Evolutionary conservation across 495 filamentous ascomycete genomes (phyloP), one percentile per base, ranked within the genome.

Genomic region (Bathelium albidoporum): DNA sequence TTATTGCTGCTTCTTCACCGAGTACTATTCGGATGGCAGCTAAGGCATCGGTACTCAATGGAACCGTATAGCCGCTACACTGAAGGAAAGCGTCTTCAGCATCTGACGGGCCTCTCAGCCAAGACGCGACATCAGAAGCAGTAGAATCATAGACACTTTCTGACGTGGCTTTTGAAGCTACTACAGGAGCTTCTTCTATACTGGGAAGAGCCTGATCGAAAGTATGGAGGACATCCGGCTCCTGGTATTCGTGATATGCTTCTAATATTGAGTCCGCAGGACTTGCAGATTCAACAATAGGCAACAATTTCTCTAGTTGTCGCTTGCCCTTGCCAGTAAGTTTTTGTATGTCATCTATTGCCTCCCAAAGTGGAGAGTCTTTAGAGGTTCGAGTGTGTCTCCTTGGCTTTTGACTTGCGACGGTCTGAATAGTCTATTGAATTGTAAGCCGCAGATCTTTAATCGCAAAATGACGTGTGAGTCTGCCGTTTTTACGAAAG

Each of bases 71-170:
- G 18, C 44, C 44, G 44, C 20, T 49, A 49, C 44, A n/a, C 44
- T 49, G 44, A 49, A 49, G 44, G 20, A 49, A 49, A 49, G 44
- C 20, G 44, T 49, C 20, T 49, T 49, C 44, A 49, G 44, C 44
- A 22, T 49, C 44, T 49, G 44, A 49, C 44, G 12, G 44, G 44
- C 44, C 18, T 2, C 18, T 22, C 44, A 49, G 20, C 44, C 44
- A 49, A 20, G 44, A 20, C 11, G 44, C 44, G 18, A 49, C 44
- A 49, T 49, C 18, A 49, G 44, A 49, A 49, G 14, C 44, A n/a
- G 44, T 49, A n/a, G 44, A 49, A 49, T 20, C 11, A 22, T 49
- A 49, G 18, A 18, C 11, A n/a, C 5, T 49, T 49, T n/a, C 44
- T 49, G 11, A 49, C 44, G 44, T 49, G 14, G 44, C 44, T n/a